Evolutionary conservation across 192 early-diverging fungal genomes (phyloP).

Genomic region (Linderina pennispora): DNA sequence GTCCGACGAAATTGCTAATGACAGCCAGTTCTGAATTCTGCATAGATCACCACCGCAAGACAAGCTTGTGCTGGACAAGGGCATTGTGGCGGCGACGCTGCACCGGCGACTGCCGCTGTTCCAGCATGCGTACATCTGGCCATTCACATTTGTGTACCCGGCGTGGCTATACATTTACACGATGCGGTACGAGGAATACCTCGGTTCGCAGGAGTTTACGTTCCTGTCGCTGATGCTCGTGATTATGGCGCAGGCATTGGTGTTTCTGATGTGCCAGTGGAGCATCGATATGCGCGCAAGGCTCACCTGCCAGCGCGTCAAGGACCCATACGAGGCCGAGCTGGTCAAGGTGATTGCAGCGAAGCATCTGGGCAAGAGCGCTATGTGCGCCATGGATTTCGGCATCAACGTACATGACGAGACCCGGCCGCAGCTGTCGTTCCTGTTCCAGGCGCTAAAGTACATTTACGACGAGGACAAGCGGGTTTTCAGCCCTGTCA

Average conservation of each 20-base stretch:
- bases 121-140: constrained; percentile 82
- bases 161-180: constrained; percentile 77
- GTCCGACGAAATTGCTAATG: too few relatives aligned
- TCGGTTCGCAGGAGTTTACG: constrained; percentile 80
- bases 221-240: constrained; percentile 64
- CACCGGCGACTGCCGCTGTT: constrained; percentile 65
- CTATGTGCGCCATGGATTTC: constrained; percentile 64
- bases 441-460: constrained; percentile 94
- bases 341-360: constrained; percentile 82
- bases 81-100: constrained; percentile 59
- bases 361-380: constrained; percentile 76
- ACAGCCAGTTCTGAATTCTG: not conserved
- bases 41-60: constrained; percentile 19
- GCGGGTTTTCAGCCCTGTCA: constrained; percentile 71
- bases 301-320: constrained; percentile 73
- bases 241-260: constrained; percentile 69
- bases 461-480: constrained; percentile 85
- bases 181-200: constrained; percentile 64
- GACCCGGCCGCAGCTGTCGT: constrained; percentile 69
- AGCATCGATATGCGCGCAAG: constrained; percentile 76
- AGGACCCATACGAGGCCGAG: constrained; percentile 66
- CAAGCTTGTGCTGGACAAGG: constrained; percentile 36
- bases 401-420: constrained; percentile 49
- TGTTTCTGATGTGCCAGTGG: constrained; percentile 92
- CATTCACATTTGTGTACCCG: constrained; percentile 74